Evolutionary conservation across 2,329 filamentous ascomycete species (phyloP), one percentile per base, ranked within the genome.

Genomic region (Penicillium sclerotigenum): DNA sequence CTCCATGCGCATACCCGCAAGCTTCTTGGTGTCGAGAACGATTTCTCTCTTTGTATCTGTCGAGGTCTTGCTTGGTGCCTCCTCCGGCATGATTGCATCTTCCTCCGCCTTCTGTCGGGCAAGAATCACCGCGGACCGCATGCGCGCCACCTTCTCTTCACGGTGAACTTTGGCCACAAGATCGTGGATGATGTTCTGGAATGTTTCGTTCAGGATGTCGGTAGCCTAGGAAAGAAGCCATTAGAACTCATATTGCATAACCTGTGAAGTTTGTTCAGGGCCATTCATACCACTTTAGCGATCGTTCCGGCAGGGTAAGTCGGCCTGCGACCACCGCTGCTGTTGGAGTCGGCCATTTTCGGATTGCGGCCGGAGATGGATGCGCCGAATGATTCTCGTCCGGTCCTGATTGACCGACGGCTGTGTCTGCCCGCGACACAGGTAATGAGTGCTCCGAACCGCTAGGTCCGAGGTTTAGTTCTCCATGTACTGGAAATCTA

Each of bases 121-220:
- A 40, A 75, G 58, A 24, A 78, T 67, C 28, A 78, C 70, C 57
- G 81, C 72, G 64, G 81, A 72, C 72, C 79, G 79, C 80, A 83
- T 83, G 55, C 83, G 80, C 40, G 83, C 78, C 58, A 81, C 73
- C 72, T 86, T 86, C 69, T 86, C 83, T 55, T 82, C 77, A 59
- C 82, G 82, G 66, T 87, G 84, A 31, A 79, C 80, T 60, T 81
- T 78, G 29, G 83, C 75, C 52, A 84, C 80, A 24, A 83, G 79
- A 63, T 83, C 80, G 69, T 85, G 81, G 62, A 86, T 80, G 62
- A 86, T 82, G 64, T 81, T 84, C 64, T 82, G 78, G 41, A 87
- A 75, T 22, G 79, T 79, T 58, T 83, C 81, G 57, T 85, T 81
- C 63, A 86, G 72, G 52, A 86, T 79, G 36, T 76, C 74, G 52